A percentile compares a stretch with the other conserved stretches of the same genome.
phyloP scores from a whole-genome alignment of 139 green algal genomes.

The Mesotaenium endlicherianum region DNA sequence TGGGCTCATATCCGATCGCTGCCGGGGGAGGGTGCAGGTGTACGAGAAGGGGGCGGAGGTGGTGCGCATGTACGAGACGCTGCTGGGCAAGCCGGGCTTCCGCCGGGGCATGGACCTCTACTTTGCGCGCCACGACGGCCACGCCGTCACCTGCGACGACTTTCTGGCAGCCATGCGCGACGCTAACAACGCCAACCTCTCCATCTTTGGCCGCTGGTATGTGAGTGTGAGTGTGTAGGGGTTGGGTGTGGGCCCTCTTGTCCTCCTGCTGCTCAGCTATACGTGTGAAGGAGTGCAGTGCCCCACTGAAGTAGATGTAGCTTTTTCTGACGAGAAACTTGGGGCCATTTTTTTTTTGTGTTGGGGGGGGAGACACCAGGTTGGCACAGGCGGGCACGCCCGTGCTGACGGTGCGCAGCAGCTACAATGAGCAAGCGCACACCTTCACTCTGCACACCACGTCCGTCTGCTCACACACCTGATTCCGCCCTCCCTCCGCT shows the following conservation, averaged over 20 bases:
- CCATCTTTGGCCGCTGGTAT: constrained; percentile 60
- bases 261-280: too few relatives aligned
- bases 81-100: constrained; percentile 94
- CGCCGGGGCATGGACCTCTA: constrained; percentile 94
- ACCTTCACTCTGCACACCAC: constrained; percentile 81
- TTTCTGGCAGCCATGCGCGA: constrained; percentile 95
- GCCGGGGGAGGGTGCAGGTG: background rate
- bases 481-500: background rate
- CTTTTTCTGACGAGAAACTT: too few relatives aligned
- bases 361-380: constrained; percentile 16
- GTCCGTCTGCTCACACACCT: too few relatives aligned
- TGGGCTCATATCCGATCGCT: too few relatives aligned
- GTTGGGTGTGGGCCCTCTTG: too few relatives aligned
- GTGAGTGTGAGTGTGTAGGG: background rate
- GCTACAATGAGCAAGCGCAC: constrained; percentile 71
- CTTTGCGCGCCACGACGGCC: constrained; percentile 93
- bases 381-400: constrained; percentile 86
- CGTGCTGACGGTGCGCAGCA: constrained; percentile 63
- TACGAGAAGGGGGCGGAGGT: constrained; percentile 79
- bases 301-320: too few relatives aligned
- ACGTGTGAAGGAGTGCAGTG: too few relatives aligned
- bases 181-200: constrained; percentile 85
- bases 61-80: constrained; percentile 84
- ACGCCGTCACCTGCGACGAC: constrained; percentile 96
- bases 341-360: too few relatives aligned